These are phyloP conservation scores for Naganishia antarctica DNA, from an alignment of 768 basidiomycete species.

Conservation along the genomic window DNA sequence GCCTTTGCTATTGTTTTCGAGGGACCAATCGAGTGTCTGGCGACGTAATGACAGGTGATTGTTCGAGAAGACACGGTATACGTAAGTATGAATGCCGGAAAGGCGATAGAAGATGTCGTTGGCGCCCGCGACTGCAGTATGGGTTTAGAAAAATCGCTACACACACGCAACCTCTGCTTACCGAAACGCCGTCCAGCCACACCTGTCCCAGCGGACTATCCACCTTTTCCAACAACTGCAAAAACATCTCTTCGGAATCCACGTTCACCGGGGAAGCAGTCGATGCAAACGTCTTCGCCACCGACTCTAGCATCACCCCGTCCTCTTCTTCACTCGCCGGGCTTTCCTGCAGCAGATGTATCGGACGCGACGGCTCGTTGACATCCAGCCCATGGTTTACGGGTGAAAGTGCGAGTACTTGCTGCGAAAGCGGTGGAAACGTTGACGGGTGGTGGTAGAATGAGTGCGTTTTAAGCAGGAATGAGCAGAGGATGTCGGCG, in stretches of 20 bases:
- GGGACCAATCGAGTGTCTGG: neutral
- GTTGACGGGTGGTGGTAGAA: constrained; percentile 31
- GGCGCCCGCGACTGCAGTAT: constrained; percentile 26
- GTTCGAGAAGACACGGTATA: constrained; percentile 36
- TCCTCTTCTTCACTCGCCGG: neutral
- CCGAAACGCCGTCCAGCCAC: constrained; percentile 48
- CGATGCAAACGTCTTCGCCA: neutral
- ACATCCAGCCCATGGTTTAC: constrained; percentile 1
- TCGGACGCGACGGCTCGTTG: constrained; percentile 32
- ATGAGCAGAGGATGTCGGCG: constrained; percentile 36
- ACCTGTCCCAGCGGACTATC: constrained; percentile 37
- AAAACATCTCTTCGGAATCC: constrained; percentile 10
- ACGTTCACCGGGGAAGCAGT: neutral
- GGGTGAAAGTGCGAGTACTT: neutral
- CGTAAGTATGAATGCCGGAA: constrained; percentile 41
- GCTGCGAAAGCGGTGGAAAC: constrained; percentile 32
- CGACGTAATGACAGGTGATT: constrained; percentile 30
- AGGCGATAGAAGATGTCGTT: constrained; percentile 41
- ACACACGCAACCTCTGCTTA: constrained; percentile 25
- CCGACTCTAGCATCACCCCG: constrained; percentile 6
- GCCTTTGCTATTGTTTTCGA: neutral
- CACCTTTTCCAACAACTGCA: constrained; percentile 30
- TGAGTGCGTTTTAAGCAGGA: constrained; percentile 35
- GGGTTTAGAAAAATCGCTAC: neutral
- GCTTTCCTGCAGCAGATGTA: constrained; percentile 22